Base-by-base conservation (phyloP, 2,329 filamentous ascomycete genomes). In the Neonectria punicea region DNA sequence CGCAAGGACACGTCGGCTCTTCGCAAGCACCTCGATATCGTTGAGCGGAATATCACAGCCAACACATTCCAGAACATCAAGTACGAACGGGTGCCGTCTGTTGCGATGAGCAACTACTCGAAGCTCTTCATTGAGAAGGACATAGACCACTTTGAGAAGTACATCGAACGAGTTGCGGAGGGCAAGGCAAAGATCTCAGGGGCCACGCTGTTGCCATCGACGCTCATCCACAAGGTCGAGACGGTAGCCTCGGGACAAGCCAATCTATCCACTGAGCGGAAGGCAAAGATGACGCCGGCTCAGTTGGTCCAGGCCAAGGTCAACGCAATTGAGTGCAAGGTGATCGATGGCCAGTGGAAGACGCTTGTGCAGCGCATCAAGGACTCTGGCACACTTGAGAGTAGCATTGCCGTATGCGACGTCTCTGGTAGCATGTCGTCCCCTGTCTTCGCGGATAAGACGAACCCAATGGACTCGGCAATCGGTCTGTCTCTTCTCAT, bases 401-500 rank as follows among this genome's bases (percentile, higher is more conserved):
- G 82, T 16, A 82, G 83, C 62, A 86, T 89, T 36, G 86, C 87
- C 1, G 80, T 89, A 10, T 88, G 85, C 63, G 87, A 90, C 62
- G 85, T 89, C 7, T 87, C 83, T 8, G 84, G 82, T 5, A 87
- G 85, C 43, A 89, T 89, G 87, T 0, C 0, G 0, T 0, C 0
- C 0, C 80, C 82, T 0, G 3, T 0, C 0, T 83, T 86, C 53
- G 57, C 66, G 0, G 86, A 89, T 66, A 76, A 78, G 0, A 87
- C 84, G 0, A 69, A 61, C 0, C 85, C 86, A 0, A 79, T 89
- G 73, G 82, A 89, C 72, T 82, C 82, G 8, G 77, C 87, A 5
- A 84, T 89, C 39, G 87, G 86, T 0, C 79, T 90, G 11, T 86
- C 86, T 0, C 81, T 90, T 0, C 79, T 89, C 1, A 70, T 89